Evolutionary conservation across 139 green algal genomes (phyloP).

Genomic region (Penium margaritaceum): DNA sequence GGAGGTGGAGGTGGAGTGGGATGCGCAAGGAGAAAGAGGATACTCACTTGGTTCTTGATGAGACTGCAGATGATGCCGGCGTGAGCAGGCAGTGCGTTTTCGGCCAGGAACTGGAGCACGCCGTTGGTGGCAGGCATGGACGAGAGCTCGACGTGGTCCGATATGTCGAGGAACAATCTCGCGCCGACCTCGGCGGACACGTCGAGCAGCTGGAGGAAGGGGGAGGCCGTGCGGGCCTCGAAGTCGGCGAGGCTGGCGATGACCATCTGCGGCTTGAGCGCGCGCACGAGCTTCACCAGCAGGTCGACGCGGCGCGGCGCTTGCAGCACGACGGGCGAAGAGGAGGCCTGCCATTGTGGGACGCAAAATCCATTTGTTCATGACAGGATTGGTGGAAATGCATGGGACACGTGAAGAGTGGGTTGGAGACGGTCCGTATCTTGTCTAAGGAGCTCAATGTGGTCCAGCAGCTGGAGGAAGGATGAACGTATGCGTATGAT

Average conservation of each 20-base stretch:
- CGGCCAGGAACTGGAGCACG: slow-evolving; percentile 31
- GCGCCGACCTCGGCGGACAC: slow-evolving; percentile 17
- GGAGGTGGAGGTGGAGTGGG: too few relatives aligned
- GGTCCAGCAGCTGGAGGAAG: too few relatives aligned
- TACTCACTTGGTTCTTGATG: slow-evolving; percentile 40
- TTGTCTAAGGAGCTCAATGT: too few relatives aligned
- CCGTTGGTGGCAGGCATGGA: slow-evolving; percentile 32
- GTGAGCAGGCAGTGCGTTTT: slow-evolving; percentile 26
- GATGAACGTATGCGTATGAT: too few relatives aligned
- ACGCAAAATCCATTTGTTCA: too few relatives aligned
- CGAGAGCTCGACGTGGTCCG: slow-evolving; percentile 37
- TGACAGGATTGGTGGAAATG: too few relatives aligned
- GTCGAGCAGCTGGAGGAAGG: slow-evolving; percentile 26
- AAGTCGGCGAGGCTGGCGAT: slow-evolving; percentile 11
- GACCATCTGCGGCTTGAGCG: slow-evolving; percentile 15
- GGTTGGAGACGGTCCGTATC: too few relatives aligned
- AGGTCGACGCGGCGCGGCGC: slow-evolving; percentile 18
- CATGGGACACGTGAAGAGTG: too few relatives aligned
- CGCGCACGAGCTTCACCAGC: slow-evolving; percentile 12
- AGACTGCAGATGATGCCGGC: slow-evolving; percentile 32
- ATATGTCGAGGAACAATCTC: slow-evolving; percentile 39
- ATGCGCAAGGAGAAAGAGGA: too few relatives aligned
- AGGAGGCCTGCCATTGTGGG: too few relatives aligned
- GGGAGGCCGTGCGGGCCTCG: slow-evolving; percentile 3
- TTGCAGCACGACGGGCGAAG: slow-evolving; percentile 32